Percentiles rank a stretch among this genome's conserved stretches.
Evolutionary conservation across 1,284 basidiomycete genomes (phyloP).

Genomic region (Takashimella koratensis): DNA sequence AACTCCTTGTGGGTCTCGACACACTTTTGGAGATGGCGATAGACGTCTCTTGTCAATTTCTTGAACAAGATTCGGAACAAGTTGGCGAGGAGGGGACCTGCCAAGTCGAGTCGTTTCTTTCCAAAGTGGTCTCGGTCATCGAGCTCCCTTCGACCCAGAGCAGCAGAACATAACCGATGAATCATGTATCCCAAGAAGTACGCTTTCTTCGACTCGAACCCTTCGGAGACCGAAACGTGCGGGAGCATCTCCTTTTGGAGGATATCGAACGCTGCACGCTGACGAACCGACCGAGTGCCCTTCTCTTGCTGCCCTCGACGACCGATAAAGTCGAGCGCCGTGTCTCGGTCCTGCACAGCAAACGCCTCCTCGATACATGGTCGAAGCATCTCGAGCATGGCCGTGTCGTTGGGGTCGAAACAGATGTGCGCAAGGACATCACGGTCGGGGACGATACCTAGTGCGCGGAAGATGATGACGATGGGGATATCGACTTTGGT

Average conservation of each 20-base stretch:
- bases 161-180: constrained; percentile 88
- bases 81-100: constrained; percentile 89
- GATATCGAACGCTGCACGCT: constrained; percentile 96
- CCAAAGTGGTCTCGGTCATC: constrained; percentile 99
- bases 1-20: constrained; percentile 97
- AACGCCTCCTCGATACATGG: constrained; percentile 99
- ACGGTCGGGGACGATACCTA: constrained; percentile 95
- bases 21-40: constrained; percentile 96
- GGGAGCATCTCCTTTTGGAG: constrained; percentile 98
- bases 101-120: constrained; percentile 94
- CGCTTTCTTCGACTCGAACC: constrained; percentile 96
- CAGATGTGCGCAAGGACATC: constrained; percentile 98
- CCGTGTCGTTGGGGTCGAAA: constrained; percentile 92
- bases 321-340: constrained; percentile 93
- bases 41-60: constrained; percentile 94
- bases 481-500: constrained; percentile 98
- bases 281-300: constrained; percentile 84
- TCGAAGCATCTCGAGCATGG: constrained; percentile 97
- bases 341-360: constrained; percentile 92
- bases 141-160: constrained; percentile 88
- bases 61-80: constrained; percentile 97
- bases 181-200: constrained; percentile 99
- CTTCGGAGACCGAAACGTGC: constrained; percentile 93
- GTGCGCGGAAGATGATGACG: constrained; percentile 96
- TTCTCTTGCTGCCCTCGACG: constrained; percentile 95